Evolutionary conservation across 2,329 filamentous ascomycete species (phyloP).

Genomic region (Bipolaris zeicola): DNA sequence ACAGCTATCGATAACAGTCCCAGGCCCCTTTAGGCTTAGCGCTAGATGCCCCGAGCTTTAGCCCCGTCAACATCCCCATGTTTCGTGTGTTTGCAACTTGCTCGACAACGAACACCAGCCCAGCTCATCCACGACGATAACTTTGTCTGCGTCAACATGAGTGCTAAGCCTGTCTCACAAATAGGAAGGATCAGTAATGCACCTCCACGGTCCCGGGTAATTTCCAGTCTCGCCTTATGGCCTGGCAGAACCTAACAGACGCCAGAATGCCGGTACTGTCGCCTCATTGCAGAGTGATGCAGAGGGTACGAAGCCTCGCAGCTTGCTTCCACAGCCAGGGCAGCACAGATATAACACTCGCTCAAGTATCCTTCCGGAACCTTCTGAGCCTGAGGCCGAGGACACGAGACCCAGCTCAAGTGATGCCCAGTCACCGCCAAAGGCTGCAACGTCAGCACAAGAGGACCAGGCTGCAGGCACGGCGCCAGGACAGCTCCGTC

Average conservation of each 20-base stretch:
- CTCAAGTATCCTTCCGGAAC: slow-evolving; percentile 10
- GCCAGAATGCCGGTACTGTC: slow-evolving; percentile 7
- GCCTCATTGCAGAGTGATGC: slow-evolving; percentile 14
- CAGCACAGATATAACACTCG: slow-evolving; percentile 27
- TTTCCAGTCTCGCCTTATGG: neutral
- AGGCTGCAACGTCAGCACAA: neutral
- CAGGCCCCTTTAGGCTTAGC: neutral
- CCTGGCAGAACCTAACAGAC: slow-evolving; percentile 8
- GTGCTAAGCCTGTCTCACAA: slow-evolving; percentile 25
- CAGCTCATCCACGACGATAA: slow-evolving; percentile 20
- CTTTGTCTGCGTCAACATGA: slow-evolving; percentile 28
- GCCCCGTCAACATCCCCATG: slow-evolving; percentile 11
- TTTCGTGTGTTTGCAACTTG: slow-evolving; percentile 10
- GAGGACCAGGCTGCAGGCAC: slow-evolving; percentile 4
- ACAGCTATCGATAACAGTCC: slow-evolving; percentile 14
- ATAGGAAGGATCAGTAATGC: slow-evolving; percentile 19
- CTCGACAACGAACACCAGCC: slow-evolving; percentile 1
- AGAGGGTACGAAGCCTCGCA: slow-evolving; percentile 26
- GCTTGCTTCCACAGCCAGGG: slow-evolving; percentile 44
- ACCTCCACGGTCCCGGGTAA: slow-evolving; percentile 10
- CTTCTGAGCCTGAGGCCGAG: slow-evolving; percentile 5
- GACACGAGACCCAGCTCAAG: neutral
- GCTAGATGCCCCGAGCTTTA: slow-evolving; percentile 10
- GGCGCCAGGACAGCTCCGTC: slow-evolving; percentile 28
- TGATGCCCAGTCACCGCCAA: neutral